phyloP scores from a whole-genome alignment of 768 basidiomycete species.

The Termitomyces sp. region DNA sequence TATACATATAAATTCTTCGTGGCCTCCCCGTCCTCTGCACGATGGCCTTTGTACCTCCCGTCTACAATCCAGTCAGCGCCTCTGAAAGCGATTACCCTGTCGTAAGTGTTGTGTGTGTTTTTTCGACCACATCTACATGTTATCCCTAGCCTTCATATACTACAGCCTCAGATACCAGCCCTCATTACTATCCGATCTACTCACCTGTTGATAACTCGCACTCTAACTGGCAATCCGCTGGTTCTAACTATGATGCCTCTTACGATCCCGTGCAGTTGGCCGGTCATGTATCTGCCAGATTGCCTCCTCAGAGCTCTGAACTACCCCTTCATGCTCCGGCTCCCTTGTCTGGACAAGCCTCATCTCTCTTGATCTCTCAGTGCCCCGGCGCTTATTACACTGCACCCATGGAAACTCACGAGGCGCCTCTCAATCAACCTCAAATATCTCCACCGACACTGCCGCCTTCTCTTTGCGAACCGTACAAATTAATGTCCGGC shows the following conservation, averaged over 20 bases:
- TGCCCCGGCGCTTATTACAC: background rate
- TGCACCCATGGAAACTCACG: background rate
- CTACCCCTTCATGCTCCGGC: slow-evolving; percentile 28
- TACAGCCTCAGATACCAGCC: background rate
- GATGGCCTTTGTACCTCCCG: slow-evolving; percentile 4
- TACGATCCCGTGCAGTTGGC: background rate
- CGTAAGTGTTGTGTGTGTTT: background rate
- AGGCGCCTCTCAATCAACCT: slow-evolving; percentile 3
- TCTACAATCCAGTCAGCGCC: background rate
- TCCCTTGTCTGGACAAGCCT: slow-evolving; percentile 20
- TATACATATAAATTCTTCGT: slow-evolving; percentile 2
- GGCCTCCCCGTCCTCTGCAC: background rate
- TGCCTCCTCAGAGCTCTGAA: slow-evolving; percentile 14
- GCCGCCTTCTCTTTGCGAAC: background rate
- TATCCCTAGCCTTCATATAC: background rate
- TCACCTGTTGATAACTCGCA: background rate
- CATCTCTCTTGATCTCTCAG: slow-evolving; percentile 15
- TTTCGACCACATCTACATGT: background rate
- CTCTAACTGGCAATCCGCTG: background rate
- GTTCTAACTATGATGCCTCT: background rate
- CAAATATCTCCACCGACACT: slow-evolving; percentile 2
- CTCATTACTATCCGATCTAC: background rate
- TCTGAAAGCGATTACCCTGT: background rate
- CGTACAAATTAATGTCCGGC: slow-evolving; percentile 9
- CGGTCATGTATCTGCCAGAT: background rate